phyloP scores from a whole-genome alignment of 805 yeast genomes.

The Lachancea waltii region DNA sequence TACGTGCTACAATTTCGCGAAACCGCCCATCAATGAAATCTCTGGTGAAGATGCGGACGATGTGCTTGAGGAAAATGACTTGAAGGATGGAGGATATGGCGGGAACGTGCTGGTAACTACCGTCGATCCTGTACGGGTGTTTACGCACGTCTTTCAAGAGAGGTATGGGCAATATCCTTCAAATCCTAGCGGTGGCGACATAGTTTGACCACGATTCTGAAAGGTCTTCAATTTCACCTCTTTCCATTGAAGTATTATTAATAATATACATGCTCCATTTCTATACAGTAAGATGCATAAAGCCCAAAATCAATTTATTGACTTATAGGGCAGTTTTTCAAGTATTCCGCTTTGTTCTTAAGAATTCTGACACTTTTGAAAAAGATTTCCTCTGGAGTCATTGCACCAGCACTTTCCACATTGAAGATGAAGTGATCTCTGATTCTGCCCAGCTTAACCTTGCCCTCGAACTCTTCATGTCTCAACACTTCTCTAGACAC shows the following conservation, averaged over 20 bases:
- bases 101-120: slow-evolving; percentile 36
- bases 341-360: slow-evolving; percentile 75
- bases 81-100: slow-evolving; percentile 39
- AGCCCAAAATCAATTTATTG: slow-evolving; percentile 33
- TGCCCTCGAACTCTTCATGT: slow-evolving; percentile 83
- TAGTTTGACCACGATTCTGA: slow-evolving; percentile 1
- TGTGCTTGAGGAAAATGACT: neutral
- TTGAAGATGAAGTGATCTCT: slow-evolving; percentile 92
- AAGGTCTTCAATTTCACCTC: neutral
- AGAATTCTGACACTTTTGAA: slow-evolving; percentile 81
- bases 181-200: neutral
- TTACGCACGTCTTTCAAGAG: slow-evolving; percentile 1
- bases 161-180: neutral
- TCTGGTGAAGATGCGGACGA: neutral
- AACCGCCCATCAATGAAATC: slow-evolving; percentile 8
- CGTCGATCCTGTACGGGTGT: slow-evolving; percentile 28
- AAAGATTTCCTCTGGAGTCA: slow-evolving; percentile 95
- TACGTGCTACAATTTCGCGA: slow-evolving; percentile 26
- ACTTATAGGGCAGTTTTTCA: slow-evolving; percentile 72
- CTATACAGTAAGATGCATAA: slow-evolving; percentile 17
- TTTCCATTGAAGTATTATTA: neutral
- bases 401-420: slow-evolving; percentile 93
- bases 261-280: slow-evolving; percentile 6
- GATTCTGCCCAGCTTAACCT: slow-evolving; percentile 84
- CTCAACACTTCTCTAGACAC: slow-evolving; percentile 95